Conservation (phyloP, 305 asterid species). For the Withania somnifera region DNA sequence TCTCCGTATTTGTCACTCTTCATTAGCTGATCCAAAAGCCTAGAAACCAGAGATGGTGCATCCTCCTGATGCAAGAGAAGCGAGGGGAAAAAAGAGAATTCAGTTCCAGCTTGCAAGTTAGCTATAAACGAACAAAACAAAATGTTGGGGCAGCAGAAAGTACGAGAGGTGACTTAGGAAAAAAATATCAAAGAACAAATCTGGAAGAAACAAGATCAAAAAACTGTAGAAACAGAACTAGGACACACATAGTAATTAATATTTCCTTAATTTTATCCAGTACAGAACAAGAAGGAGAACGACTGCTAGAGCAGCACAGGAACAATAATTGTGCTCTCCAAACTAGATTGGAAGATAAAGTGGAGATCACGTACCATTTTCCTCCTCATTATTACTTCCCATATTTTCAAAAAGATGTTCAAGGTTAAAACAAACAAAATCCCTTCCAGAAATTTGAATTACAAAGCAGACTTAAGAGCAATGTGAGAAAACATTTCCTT, state of each 20-base stretch:
- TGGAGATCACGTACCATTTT: neutral
- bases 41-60: constrained; percentile 73
- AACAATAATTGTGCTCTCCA: neutral
- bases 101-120: neutral
- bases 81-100: neutral
- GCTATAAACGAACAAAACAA: neutral
- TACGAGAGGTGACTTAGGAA: neutral
- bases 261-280: neutral
- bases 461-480: neutral
- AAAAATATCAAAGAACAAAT: neutral
- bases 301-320: neutral
- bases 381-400: neutral
- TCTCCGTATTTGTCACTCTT: constrained; percentile 97
- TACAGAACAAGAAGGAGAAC: neutral
- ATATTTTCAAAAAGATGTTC: neutral
- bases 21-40: constrained; percentile 78
- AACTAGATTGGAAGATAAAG: neutral
- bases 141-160: neutral
- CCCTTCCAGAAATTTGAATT: neutral
- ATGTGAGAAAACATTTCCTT: neutral
- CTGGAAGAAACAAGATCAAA: neutral
- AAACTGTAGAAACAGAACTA: neutral
- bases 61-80: constrained; percentile 53
- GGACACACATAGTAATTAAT: neutral
- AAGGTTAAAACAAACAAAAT: neutral